Evolutionary conservation across 2,329 filamentous ascomycete species (phyloP), one percentile per base, ranked within the genome.

Genomic region (Hypomyces rosellus): DNA sequence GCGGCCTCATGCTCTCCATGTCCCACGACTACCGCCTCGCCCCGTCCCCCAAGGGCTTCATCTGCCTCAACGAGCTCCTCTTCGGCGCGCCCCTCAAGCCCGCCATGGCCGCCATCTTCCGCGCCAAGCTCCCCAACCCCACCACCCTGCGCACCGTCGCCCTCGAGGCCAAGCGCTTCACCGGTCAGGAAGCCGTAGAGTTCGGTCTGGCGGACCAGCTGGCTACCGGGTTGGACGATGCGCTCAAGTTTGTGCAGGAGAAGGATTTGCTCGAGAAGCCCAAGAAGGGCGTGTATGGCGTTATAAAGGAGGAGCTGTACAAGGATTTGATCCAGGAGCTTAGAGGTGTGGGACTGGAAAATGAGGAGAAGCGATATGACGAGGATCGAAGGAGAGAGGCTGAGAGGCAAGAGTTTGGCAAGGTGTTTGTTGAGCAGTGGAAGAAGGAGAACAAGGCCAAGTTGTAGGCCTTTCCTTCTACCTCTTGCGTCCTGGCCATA

Each of bases 1-100:
- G 81, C 42, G 88, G 86, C n/a, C 73, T 91, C 54, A 91, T 93
- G 84, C 73, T 86, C 9, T 81, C 86, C 52, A 88, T 89, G 79
- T 82, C 86, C 69, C 87, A 91, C 68, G 88, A 92, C 70, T 93
- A 93, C 71, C 81, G 89, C 25, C 75, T 93, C 57, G 86, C 88
- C 72, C 86, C 86, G 62, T 78, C 84, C 1, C 62, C 74, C 2
- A 74, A 78, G 16, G 89, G 88, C n/a, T 91, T 82, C 68, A 66
- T 88, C 37, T 92, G 88, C 68, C 71, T 93, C 57, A 92, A 92
- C 67, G 88, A 93, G 70, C 74, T 93, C 13, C 83, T 90, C 57
- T 86, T 93, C 54, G 88, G 88, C 46, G 84, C 85, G 1, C 80
- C 85, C n/a, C 77, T 93, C 34, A 79, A 83, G 57, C 77, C 87